Base-by-base conservation (phyloP, 208 protist genomes). In the Leishmania tarentolae region DNA sequence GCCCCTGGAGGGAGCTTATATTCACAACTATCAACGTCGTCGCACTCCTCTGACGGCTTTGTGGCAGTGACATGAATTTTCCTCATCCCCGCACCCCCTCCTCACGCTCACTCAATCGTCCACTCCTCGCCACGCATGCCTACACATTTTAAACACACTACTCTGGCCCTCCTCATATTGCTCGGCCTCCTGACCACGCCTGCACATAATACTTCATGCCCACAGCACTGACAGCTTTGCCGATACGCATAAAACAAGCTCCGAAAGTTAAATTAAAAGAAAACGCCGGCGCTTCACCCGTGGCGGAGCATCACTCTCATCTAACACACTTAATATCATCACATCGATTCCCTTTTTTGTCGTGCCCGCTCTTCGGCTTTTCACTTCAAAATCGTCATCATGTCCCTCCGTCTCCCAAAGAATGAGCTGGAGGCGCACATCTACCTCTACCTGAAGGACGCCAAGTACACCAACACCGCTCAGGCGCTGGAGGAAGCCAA, bases 391-490 rank as follows among this genome's bases (percentile, higher is more conserved):
- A 2, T 24, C 47, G 19, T n/a, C 59, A 87, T 69, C 44, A 90
- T 87, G 76, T 88, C 86, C 44, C 82, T 94, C 42, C 87, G 87
- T 53, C 86, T 97, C 37, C 83, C 92, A 15, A 94, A 96, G 81
- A 86, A 95, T 74, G 91, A 95, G 85, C 83, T 97, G 3, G 90
- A 95, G 76, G 92, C 94, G 79, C 94, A 97, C 75, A 94, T 97
- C 57, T 95, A 90, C 87, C 87, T 88, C 70, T 97, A 97, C 87
- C 72, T 97, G 40, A 84, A 94, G 83, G 88, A 95, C 31, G 79
- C 77, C 70, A 92, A 90, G 53, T 96, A 95, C 87, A 85, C 78
- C 46, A 80, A 88, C 35, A 90, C 93, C 46, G 94, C 93, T n/a
- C 86, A 91, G 0, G 93, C 90, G 15, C 86, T 97, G 9, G 87